These are phyloP conservation scores for Trypanosoma scelopori DNA, from an alignment of 208 protist species.

Conservation along the genomic window DNA sequence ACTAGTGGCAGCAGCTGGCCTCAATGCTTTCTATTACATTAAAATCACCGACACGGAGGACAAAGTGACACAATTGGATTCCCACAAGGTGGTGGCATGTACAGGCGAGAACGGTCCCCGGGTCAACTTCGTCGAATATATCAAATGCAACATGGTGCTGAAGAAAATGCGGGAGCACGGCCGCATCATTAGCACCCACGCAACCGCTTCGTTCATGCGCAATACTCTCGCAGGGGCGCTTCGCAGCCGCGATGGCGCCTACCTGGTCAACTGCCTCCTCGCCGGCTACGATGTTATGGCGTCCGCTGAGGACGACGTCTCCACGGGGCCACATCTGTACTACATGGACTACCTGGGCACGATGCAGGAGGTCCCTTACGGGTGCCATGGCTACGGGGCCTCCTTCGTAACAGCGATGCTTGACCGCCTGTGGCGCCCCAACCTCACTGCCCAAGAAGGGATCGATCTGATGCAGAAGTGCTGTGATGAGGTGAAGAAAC, in stretches of 20 bases:
- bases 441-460: slow-evolving; percentile 90
- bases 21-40: slow-evolving; percentile 92
- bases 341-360: slow-evolving; percentile 96
- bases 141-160: slow-evolving; percentile 90
- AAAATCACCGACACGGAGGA: slow-evolving; percentile 93
- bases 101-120: slow-evolving; percentile 89
- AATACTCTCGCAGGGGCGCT: slow-evolving; percentile 81
- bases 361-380: slow-evolving; percentile 89
- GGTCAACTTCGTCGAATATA: slow-evolving; percentile 93
- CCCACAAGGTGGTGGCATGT: slow-evolving; percentile 89
- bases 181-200: slow-evolving; percentile 68
- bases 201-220: slow-evolving; percentile 89
- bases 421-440: slow-evolving; percentile 89
- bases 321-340: slow-evolving; percentile 79
- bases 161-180: slow-evolving; percentile 88
- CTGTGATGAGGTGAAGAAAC: slow-evolving; percentile 90
- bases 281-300: slow-evolving; percentile 88
- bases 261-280: slow-evolving; percentile 90
- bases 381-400: slow-evolving; percentile 93
- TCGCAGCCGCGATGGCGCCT: slow-evolving; percentile 81
- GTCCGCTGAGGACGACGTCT: slow-evolving; percentile 64
- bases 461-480: slow-evolving; percentile 93
- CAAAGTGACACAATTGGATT: slow-evolving; percentile 89
- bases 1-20: slow-evolving; percentile 71
- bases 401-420: slow-evolving; percentile 90